Evolutionary conservation across 768 basidiomycete genomes (phyloP), one percentile per base, ranked within the genome.

Genomic region (Coprinellus micaceus): DNA sequence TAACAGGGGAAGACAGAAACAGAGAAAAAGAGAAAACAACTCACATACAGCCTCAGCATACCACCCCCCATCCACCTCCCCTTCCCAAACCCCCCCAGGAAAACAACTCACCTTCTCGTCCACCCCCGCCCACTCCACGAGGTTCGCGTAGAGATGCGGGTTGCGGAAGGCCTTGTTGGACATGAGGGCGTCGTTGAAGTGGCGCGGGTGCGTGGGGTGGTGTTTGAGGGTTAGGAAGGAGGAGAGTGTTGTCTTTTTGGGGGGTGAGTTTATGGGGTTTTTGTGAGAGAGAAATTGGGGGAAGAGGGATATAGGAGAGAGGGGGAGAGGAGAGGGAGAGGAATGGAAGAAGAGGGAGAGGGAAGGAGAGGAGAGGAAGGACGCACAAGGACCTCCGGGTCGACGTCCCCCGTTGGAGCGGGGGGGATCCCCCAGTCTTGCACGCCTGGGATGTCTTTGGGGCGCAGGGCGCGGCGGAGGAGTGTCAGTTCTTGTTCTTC

Each of bases 111-210:
- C 75, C 15, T 86, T 82, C 69, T 98, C 96, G 64, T 96, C 87
- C 15, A 95, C 88, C 52, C 89, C 88, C 15, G 97, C 86, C 67
- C 95, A 97, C 66, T 97, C 92, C 59, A 99, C 95, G 2, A 99
- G 83, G 63, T 94, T 94, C 12, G 91, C 78, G 70, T 96, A 97
- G n/a, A 98, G 82, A 65, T 97, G 92, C 0, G 96, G 96, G 65
- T 99, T 99, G 25, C 94, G 85, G 72, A 98, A 99, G 3, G 93
- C 86, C 43, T 92, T 86, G 61, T 90, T 92, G 7, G 86, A 83
- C 86, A 98, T 92, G 40, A 99, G 81, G 1, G 91, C 91, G 69
- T 97, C 94, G 69, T 98, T 99, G 75, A 97, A 98, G 69, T 97
- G 94, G 62, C 86, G 85, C 1, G 89, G 88, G 63, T 82, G 80